phyloP scores from a whole-genome alignment of 2,329 filamentous ascomycete species.

The Ophiostoma quercus region DNA sequence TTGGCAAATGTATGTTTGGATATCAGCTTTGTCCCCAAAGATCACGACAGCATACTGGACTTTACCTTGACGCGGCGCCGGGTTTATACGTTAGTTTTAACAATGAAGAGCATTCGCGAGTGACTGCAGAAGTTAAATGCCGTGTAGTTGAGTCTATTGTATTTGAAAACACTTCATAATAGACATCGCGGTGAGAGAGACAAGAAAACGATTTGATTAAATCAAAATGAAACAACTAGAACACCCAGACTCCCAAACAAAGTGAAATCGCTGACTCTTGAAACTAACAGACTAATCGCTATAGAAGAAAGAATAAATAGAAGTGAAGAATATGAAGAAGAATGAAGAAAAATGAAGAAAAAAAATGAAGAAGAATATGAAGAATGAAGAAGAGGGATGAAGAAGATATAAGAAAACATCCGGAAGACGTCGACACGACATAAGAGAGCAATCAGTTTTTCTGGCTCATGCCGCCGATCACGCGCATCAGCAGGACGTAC shows the following conservation, averaged over 20 bases:
- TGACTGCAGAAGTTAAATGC: too few species aligned
- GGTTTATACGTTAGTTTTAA: background rate
- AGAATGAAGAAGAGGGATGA: background rate
- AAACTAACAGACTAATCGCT: too few species aligned
- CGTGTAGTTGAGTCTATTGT: too few species aligned
- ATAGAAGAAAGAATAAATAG: conserved; percentile 14
- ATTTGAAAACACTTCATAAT: too few species aligned
- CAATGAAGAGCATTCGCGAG: background rate
- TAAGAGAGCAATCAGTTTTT: background rate
- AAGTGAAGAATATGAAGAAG: background rate
- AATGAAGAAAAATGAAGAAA: background rate
- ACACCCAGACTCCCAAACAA: background rate
- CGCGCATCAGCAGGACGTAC: conserved; percentile 75
- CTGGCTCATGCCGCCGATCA: conserved; percentile 49
- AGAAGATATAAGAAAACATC: too few species aligned
- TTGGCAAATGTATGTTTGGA: too few species aligned
- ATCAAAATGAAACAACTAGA: too few species aligned
- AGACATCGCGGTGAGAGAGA: too few species aligned
- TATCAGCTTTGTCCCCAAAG: too few species aligned
- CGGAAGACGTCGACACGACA: too few species aligned
- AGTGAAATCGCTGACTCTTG: background rate
- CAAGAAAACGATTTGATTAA: background rate
- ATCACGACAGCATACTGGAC: too few species aligned
- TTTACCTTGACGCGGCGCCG: too few species aligned
- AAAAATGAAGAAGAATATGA: background rate